phyloP scores from a whole-genome alignment of 2,329 filamentous ascomycete genomes.

The Amphichorda felina region DNA sequence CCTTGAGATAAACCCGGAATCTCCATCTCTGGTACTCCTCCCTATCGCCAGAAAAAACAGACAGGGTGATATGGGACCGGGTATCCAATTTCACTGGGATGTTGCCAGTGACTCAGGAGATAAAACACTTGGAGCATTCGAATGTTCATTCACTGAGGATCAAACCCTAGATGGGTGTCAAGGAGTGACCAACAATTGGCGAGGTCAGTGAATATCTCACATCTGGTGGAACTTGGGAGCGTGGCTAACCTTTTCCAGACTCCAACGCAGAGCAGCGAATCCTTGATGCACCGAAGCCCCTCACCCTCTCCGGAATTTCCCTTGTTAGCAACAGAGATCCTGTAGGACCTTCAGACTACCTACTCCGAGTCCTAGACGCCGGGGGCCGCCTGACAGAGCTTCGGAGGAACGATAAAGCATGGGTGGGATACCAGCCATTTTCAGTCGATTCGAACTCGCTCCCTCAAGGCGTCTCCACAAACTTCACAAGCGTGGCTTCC shows the following conservation, averaged over 20 bases:
- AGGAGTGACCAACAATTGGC: not conserved
- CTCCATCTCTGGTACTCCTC: not conserved
- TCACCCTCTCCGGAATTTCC: not conserved
- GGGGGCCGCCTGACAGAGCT: slow-evolving; percentile 3
- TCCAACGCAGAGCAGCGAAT: not conserved
- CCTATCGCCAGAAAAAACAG: not conserved
- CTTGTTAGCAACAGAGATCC: not conserved
- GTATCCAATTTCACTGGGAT: slow-evolving; percentile 2
- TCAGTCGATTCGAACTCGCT: not conserved
- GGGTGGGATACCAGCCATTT: not conserved
- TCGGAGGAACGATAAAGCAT: not conserved
- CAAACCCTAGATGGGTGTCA: not conserved
- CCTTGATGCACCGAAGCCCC: not conserved
- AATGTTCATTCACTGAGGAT: not conserved
- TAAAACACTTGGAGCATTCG: not conserved
- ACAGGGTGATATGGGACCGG: not conserved
- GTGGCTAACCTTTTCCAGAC: slow-evolving; percentile 1
- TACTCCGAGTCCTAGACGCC: slow-evolving; percentile 4
- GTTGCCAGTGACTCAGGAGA: not conserved
- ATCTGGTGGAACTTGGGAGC: too few relatives aligned
- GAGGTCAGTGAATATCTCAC: not conserved
- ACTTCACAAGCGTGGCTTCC: slow-evolving; percentile 3
- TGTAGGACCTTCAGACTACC: too few relatives aligned
- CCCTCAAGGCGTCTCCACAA: not conserved
- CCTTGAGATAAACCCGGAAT: not conserved